phyloP scores from a whole-genome alignment of 257 asterid species.

The Thymus mandschuricus region DNA sequence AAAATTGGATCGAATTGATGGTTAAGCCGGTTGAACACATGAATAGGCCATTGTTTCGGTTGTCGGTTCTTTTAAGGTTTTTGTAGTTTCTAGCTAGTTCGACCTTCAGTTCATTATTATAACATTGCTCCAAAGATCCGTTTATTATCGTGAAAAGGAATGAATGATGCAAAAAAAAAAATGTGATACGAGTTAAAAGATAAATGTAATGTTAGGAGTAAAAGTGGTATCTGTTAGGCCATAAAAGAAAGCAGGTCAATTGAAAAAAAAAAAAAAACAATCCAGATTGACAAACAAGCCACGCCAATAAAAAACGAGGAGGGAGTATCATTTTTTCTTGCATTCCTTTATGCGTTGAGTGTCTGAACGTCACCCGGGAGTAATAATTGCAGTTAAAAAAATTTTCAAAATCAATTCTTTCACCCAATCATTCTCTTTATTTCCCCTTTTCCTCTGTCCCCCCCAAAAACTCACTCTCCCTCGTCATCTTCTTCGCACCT shows the following conservation, averaged over 20 bases:
- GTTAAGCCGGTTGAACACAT: too few species aligned
- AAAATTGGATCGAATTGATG: too few species aligned
- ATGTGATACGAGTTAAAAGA: too few species aligned
- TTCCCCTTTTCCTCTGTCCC: conserved; percentile 7
- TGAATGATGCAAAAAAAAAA: not conserved
- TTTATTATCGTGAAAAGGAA: not conserved
- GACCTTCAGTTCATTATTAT: too few species aligned
- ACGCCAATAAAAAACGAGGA: not conserved
- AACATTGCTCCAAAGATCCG: not conserved
- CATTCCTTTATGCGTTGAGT: not conserved
- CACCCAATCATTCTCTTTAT: conserved; percentile 27
- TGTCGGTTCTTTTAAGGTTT: too few species aligned
- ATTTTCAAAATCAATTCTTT: conserved; percentile 25
- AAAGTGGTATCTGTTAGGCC: too few species aligned
- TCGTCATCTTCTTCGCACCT: conserved; percentile 25
- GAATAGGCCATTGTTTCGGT: too few species aligned
- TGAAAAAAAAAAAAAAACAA: too few species aligned
- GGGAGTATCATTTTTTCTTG: conserved; percentile 2
- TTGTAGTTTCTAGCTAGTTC: too few species aligned
- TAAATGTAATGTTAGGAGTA: too few species aligned
- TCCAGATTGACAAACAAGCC: too few species aligned
- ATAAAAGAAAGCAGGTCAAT: too few species aligned
- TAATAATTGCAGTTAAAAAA: conserved; percentile 21
- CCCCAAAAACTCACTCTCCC: conserved; percentile 4
- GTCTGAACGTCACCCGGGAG: not conserved